Base-by-base conservation (phyloP, 192 early-diverging fungal genomes). In the Funneliformis mosseae region DNA sequence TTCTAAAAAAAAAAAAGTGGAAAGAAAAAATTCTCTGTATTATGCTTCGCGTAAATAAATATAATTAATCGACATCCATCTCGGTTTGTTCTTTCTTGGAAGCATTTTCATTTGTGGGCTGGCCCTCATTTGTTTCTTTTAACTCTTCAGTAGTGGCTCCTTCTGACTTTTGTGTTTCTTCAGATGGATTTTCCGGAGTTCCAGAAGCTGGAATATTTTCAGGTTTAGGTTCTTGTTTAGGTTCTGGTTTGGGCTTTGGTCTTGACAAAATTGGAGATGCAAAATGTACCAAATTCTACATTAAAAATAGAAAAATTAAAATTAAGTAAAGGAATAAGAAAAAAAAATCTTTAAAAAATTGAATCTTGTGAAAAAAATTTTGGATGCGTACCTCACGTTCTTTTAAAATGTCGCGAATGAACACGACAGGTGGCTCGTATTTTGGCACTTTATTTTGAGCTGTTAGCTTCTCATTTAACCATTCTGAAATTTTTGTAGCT, bases 191-290 rank as follows among this genome's bases (percentile, higher is more conserved):
- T 60, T 80, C 79, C 8, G 61, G 7, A 8, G 69, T 67, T 63
- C 72, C 59, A 16, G 70, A 38, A 43, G 70, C 73, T 9, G 81
- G 78, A 45, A 71, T 73, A 72, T 80, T 81, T 63, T 83, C 86
- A 33, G 88, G 80, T 61, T 63, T 83, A 55, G 90, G 72, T 85
- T 88, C 77, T 82, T 84, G 84, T 70, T 70, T 70, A 0, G 63
- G 62, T 25, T 92, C 89, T 60, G 93, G 92, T 59, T 89, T 90
- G 63, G 96, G 96, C 92, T 97, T 97, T 85, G 96, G 96, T 84
- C 94, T 94, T 87, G 89, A 93, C 80, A 97, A 85, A 79, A 97
- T 93, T 9, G 95, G 93, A 61, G 81, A 91, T 59, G 94, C 93
- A 83, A 92, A 92, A 84, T 88, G 86, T 79, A 84, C 85, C 45